phyloP scores from a whole-genome alignment of 1,284 basidiomycete genomes.

The Volvariella volvacea region DNA sequence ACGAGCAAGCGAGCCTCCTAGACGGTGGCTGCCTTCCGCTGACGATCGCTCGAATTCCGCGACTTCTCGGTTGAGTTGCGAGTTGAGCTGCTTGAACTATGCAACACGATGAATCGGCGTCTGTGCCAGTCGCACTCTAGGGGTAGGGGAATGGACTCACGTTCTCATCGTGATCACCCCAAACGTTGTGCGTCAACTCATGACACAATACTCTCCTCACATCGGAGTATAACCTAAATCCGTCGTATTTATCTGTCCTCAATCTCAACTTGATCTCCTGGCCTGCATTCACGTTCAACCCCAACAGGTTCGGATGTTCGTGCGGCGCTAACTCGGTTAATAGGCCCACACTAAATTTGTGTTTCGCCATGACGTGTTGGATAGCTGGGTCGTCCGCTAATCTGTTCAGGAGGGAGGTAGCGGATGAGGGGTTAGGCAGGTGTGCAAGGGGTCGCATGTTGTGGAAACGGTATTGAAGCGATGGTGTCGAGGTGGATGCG shows the following conservation, averaged over 20 bases:
- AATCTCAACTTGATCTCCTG: conserved; percentile 59
- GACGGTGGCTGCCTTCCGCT: conserved; percentile 46
- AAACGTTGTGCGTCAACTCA: conserved; percentile 70
- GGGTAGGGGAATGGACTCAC: conserved; percentile 32
- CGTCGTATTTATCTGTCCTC: conserved; percentile 65
- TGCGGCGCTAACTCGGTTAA: conserved; percentile 73
- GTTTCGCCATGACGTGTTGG: conserved; percentile 58
- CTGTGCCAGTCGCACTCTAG: not conserved
- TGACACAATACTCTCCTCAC: conserved; percentile 67
- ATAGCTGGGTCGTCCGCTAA: conserved; percentile 67
- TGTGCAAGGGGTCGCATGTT: conserved; percentile 52
- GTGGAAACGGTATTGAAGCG: conserved; percentile 56
- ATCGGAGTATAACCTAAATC: conserved; percentile 60
- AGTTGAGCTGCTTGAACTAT: conserved; percentile 73
- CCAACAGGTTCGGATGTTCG: conserved; percentile 64
- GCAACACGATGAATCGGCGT: no score
- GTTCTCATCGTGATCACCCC: conserved; percentile 65
- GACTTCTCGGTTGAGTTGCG: conserved; percentile 67
- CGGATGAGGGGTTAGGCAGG: conserved; percentile 54
- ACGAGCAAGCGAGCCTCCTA: conserved; percentile 24
- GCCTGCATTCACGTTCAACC: conserved; percentile 63
- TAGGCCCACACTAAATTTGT: conserved; percentile 57
- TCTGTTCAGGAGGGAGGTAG: conserved; percentile 43
- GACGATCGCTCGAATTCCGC: conserved; percentile 54
- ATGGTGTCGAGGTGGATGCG: conserved; percentile 21